Evolutionary conservation across 108 stramenopile species (phyloP), one percentile per base, ranked within the genome.

Genomic region (Conticribra guillardii): DNA sequence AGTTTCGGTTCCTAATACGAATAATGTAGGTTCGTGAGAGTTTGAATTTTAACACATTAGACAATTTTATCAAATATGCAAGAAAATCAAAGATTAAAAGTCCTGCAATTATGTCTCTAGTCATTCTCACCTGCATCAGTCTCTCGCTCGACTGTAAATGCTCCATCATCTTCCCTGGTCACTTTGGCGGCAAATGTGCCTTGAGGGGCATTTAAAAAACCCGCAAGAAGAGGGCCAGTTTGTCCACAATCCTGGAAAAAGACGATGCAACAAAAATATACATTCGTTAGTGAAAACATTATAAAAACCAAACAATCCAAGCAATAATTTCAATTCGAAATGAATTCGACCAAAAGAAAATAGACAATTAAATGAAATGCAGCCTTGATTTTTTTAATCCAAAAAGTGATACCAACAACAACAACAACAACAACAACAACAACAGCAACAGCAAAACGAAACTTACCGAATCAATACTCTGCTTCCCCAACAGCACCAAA

Each of bases 161-260:
- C 45, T 29, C 87, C 87, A 82, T 88, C 80, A 58, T 83, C 91
- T 24, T 76, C 80, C 58, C 65, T 62, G 21, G 91, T 80, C 41
- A 99, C 55, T 48, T 96, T 95, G 54, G 98, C 84, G 3, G 98
- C 98, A 85, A 99, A 99, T 60, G 99, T 99, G 28, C 91, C 96
- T 71, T 99, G 98, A 31, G 98, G 96, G 82, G 93, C 91, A 44
- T 91, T 91, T 71, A 99, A 82, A 49, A 99, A 86, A 33, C 96
- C 97, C 4, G 99, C 98, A n/a, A 99, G 78, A 75, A 96, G 85
- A 52, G 91, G 88, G 9, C 95, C 92, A 21, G 89, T 89, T 76
- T 92, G 91, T 57, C 92, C 92, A 66, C 89, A 93, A 75, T 96
- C 92, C 77, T 79, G 32, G 5, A 15, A 51, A 4, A 62, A 48